A percentile compares a stretch with the other conserved stretches of the same genome.
Evolutionary conservation across 2,329 filamentous ascomycete species (phyloP).

Genomic region (Botrytis fragariae): DNA sequence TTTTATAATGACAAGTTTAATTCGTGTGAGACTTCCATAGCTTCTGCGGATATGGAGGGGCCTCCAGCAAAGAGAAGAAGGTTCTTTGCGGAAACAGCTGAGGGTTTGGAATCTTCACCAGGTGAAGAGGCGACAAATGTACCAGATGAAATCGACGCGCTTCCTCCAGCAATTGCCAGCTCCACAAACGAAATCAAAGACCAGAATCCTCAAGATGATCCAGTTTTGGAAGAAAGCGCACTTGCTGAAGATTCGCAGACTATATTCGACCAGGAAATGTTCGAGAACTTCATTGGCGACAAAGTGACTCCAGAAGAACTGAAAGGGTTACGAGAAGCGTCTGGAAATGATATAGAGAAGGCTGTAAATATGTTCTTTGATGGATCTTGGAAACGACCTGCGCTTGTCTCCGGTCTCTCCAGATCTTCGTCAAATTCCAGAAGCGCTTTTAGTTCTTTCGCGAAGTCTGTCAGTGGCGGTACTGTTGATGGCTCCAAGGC

Average conservation of each 20-base stretch:
- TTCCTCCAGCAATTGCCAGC: slow-evolving; percentile 16
- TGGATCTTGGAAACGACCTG: slow-evolving; percentile 56
- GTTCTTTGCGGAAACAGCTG: slow-evolving; percentile 44
- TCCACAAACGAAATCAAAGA: background rate
- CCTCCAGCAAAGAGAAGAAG: slow-evolving; percentile 49
- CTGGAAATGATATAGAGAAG: slow-evolving; percentile 56
- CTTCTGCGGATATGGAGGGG: slow-evolving; percentile 39
- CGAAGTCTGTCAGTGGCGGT: slow-evolving; percentile 20
- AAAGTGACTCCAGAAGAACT: slow-evolving; percentile 51
- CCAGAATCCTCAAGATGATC: slow-evolving; percentile 9
- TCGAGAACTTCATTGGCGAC: slow-evolving; percentile 59
- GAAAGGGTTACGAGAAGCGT: slow-evolving; percentile 51
- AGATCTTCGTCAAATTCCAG: slow-evolving; percentile 20
- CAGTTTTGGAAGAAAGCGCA: background rate
- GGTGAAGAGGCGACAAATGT: slow-evolving; percentile 25
- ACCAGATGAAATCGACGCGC: slow-evolving; percentile 35
- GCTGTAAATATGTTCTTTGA: slow-evolving; percentile 71
- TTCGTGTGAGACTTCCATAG: background rate
- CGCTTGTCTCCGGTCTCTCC: slow-evolving; percentile 9
- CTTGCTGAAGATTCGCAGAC: slow-evolving; percentile 24
- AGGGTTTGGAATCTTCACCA: slow-evolving; percentile 29
- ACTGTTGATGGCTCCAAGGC: background rate
- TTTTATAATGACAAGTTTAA: background rate
- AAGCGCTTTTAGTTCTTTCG: slow-evolving; percentile 32
- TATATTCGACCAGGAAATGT: slow-evolving; percentile 55